Evolutionary conservation across 2,329 filamentous ascomycete species (phyloP), one percentile per base, ranked within the genome.

Genomic region (Epichloe brachyelytri): DNA sequence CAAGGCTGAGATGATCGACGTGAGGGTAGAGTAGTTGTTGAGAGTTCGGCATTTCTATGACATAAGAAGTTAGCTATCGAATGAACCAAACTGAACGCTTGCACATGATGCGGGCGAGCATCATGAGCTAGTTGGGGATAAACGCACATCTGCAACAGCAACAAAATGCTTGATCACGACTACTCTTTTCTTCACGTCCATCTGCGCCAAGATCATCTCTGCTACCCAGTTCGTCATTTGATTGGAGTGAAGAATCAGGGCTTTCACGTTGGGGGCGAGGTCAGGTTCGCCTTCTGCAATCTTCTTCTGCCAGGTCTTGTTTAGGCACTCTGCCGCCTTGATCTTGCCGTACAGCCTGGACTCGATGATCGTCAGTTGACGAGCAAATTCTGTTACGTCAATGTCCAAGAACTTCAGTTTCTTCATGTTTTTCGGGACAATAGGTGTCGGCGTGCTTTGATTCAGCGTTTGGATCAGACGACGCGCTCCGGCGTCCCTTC

Each of bases 231-330:
- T 98, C 5, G 93, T 98, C 75, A 98, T 83, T 67, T 97, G 91
- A 63, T 98, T 98, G 0, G 93, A 97, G 69, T 98, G 93, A 49
- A 97, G 75, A 69, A 98, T 98, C 55, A 98, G 77, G 10, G 89
- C 87, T 70, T 97, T 96, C 59, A 98, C 88, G 60, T 98, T 97
- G 0, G 88, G 81, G 10, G 93, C 90, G 36, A 90, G 87, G 61
- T 95, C 89, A 5, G 85, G 79, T 55, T 90, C 86, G 54, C 85
- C 84, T 36, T 90, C 85, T 8, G 73, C 78, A 53, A 94, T 76
- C 73, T 96, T 96, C 78, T 94, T 97, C 69, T 95, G 89, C 93
- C 93, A 98, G 5, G 90, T 96, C 75, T 98, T 98, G 71, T 95
- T 96, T 54, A 98, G 73, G 65, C 91, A 97, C 67, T 98, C 93